These are phyloP conservation scores for Pseudogymnoascus sp. DNA, from an alignment of 2,329 filamentous ascomycete species.

Conservation along the genomic window DNA sequence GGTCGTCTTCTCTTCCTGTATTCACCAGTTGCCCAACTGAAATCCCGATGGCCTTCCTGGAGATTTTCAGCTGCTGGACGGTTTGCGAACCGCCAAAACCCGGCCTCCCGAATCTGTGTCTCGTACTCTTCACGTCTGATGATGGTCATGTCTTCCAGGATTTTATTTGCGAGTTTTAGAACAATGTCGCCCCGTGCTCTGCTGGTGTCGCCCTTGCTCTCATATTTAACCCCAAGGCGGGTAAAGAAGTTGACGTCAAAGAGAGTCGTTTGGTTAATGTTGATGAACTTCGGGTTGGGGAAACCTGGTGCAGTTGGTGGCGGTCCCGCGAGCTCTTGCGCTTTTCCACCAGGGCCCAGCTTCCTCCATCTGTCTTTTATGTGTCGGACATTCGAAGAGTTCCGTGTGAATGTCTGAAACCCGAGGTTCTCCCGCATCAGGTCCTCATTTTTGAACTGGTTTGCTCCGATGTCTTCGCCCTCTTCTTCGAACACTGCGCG, in stretches of 20 bases:
- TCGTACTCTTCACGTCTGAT: slow-evolving; percentile 23
- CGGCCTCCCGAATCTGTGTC: slow-evolving; percentile 20
- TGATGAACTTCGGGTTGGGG: not conserved
- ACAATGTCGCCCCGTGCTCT: slow-evolving; percentile 23
- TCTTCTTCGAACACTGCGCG: not conserved
- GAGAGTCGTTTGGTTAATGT: not conserved
- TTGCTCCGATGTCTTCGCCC: not conserved
- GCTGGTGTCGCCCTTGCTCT: slow-evolving; percentile 16
- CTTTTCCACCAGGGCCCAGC: not conserved
- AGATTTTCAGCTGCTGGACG: slow-evolving; percentile 12
- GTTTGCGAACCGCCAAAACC: slow-evolving; percentile 28
- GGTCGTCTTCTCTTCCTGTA: not conserved
- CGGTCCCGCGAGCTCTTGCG: not conserved
- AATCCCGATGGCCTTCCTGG: slow-evolving; percentile 1
- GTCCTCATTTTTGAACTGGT: not conserved
- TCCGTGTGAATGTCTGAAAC: not conserved
- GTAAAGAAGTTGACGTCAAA: slow-evolving; percentile 24
- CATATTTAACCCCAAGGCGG: slow-evolving; percentile 23
- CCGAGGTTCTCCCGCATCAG: not conserved
- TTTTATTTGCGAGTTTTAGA: slow-evolving; percentile 19
- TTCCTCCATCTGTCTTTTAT: not conserved
- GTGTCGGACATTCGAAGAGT: not conserved
- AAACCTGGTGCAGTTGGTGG: not conserved
- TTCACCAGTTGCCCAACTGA: slow-evolving; percentile 11
- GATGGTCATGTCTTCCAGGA: slow-evolving; percentile 24